Conservation (phyloP, 1,284 basidiomycete species). For the Marasmius oreades region DNA sequence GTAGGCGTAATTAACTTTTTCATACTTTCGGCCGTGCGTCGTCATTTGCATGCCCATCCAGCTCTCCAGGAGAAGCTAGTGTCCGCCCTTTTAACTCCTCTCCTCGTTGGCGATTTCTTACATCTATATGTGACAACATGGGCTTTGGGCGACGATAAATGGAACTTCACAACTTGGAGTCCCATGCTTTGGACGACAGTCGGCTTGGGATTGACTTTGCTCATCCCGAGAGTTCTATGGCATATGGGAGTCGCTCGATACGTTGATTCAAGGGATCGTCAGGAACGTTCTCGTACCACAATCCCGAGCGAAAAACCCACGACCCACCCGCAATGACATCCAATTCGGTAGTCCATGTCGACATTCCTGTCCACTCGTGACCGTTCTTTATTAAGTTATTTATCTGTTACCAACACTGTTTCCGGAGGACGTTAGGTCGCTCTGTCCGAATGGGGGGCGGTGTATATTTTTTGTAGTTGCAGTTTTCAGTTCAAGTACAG, state of each 20-base stretch:
- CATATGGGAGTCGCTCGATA: constrained; percentile 71
- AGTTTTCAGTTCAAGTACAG: not conserved
- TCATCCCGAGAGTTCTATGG: constrained; percentile 69
- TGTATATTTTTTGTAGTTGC: not conserved
- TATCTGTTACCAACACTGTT: not conserved
- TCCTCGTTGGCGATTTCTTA: constrained; percentile 62
- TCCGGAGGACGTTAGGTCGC: not conserved
- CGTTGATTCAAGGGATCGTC: constrained; percentile 54
- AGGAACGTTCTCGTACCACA: constrained; percentile 3
- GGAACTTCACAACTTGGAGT: constrained; percentile 58
- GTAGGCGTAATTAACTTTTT: constrained; percentile 67
- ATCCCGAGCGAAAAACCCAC: constrained; percentile 5
- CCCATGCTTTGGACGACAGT: constrained; percentile 67
- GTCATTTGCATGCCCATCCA: constrained; percentile 52
- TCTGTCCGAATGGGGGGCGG: not conserved
- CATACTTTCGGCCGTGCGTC: constrained; percentile 56
- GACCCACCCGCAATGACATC: constrained; percentile 1
- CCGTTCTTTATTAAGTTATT: not conserved
- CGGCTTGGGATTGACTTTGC: constrained; percentile 56
- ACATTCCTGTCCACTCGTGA: not conserved
- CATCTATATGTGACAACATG: constrained; percentile 67
- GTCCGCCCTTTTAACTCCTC: constrained; percentile 56
- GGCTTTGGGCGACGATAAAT: constrained; percentile 65
- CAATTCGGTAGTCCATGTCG: not conserved
- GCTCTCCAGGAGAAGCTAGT: constrained; percentile 70